These are phyloP conservation scores for Rubroboletus satanas DNA, from an alignment of 768 basidiomycete species.

Conservation along the genomic window DNA sequence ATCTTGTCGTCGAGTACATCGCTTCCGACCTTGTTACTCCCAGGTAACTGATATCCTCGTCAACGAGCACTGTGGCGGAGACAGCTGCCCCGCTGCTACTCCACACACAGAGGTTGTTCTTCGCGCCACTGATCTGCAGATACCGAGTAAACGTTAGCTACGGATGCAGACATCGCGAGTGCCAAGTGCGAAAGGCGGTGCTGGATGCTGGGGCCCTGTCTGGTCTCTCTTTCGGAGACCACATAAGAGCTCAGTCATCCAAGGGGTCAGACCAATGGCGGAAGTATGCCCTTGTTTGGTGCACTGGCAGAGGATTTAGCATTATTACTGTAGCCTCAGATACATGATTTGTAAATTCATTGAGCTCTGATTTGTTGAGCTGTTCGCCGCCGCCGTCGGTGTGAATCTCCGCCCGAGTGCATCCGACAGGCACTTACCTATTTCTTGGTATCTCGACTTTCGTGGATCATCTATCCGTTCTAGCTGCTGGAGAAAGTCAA, in stretches of 20 bases:
- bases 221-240: background rate
- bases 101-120: background rate
- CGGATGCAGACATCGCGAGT: background rate
- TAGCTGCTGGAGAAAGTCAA: slow-evolving; percentile 52
- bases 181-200: background rate
- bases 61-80: background rate
- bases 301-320: too few species aligned
- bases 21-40: background rate
- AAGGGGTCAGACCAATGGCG: background rate
- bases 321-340: background rate
- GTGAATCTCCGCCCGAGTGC: background rate
- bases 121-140: background rate
- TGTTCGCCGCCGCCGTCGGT: slow-evolving; percentile 3
- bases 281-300: background rate
- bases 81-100: background rate
- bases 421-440: slow-evolving; percentile 40
- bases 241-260: background rate
- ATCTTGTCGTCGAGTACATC: background rate
- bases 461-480: slow-evolving; percentile 63
- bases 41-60: background rate
- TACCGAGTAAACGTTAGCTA: background rate
- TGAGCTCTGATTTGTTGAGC: slow-evolving; percentile 18
- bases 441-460: slow-evolving; percentile 61
- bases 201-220: background rate
- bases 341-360: slow-evolving; percentile 2